These are phyloP conservation scores for Umbellularia californica DNA, from an alignment of 164 flowering plant genomes.

Conservation along the genomic window DNA sequence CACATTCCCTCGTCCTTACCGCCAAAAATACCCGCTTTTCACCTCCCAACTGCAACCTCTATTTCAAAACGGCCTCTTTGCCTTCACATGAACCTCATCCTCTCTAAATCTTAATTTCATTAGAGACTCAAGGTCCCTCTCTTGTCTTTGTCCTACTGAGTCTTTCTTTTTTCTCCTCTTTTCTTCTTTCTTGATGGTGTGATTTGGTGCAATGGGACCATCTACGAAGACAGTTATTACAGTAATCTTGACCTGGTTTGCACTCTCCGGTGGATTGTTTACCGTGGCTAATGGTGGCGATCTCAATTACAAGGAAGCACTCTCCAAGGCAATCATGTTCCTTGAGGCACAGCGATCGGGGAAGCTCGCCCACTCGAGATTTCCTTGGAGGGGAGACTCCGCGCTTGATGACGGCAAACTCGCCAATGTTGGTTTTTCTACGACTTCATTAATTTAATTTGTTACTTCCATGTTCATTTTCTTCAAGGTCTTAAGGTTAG, in stretches of 20 bases:
- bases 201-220: conserved; percentile 14
- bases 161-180: too few relatives aligned
- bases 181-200: too few relatives aligned
- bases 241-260: conserved; percentile 21
- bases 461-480: background rate
- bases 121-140: too few relatives aligned
- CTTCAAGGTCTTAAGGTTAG: too few relatives aligned
- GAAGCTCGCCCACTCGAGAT: conserved; percentile 51
- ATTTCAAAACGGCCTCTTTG: too few relatives aligned
- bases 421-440: conserved; percentile 34
- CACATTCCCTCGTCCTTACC: too few relatives aligned
- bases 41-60: too few relatives aligned
- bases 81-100: too few relatives aligned
- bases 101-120: too few relatives aligned
- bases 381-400: conserved; percentile 78
- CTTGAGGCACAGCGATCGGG: conserved; percentile 89
- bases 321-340: conserved; percentile 74
- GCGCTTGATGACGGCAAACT: conserved; percentile 68
- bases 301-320: conserved; percentile 71
- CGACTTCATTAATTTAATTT: background rate
- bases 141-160: too few relatives aligned
- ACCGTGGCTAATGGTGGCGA: conserved; percentile 23
- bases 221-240: conserved; percentile 20
- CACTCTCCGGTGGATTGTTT: conserved; percentile 22
- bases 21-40: too few relatives aligned